Percentiles rank a stretch among this genome's conserved stretches.
Conservation (phyloP, 768 basidiomycete species). For the Piloderma croceum region DNA sequence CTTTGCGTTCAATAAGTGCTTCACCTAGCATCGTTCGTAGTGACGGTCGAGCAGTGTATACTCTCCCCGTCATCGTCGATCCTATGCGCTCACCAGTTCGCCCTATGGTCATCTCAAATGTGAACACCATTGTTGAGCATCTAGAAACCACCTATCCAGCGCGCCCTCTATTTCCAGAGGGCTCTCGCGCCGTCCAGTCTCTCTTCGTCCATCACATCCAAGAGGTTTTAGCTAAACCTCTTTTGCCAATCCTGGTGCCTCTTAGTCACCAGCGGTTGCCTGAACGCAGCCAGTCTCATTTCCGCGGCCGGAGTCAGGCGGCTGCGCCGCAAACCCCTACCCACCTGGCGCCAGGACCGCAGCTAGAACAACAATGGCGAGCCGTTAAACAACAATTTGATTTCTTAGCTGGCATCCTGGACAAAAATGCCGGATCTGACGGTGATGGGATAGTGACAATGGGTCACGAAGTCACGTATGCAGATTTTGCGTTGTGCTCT, state of each 20-base stretch:
- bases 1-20: slow-evolving; percentile 52
- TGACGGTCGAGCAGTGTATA: slow-evolving; percentile 60
- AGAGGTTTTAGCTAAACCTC: slow-evolving; percentile 57
- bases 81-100: slow-evolving; percentile 38
- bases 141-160: slow-evolving; percentile 65
- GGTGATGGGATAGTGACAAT: slow-evolving; percentile 60
- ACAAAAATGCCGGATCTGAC: slow-evolving; percentile 57
- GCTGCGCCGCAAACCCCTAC: slow-evolving; percentile 12
- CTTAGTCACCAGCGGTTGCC: slow-evolving; percentile 59
- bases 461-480: slow-evolving; percentile 64
- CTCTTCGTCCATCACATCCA: slow-evolving; percentile 69
- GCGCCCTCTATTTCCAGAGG: slow-evolving; percentile 65
- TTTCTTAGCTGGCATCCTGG: slow-evolving; percentile 57
- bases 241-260: slow-evolving; percentile 67
- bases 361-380: slow-evolving; percentile 60
- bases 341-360: slow-evolving; percentile 27
- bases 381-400: slow-evolving; percentile 64
- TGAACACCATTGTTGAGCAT: slow-evolving; percentile 64
- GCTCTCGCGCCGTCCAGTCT: slow-evolving; percentile 59
- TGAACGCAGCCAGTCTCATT: slow-evolving; percentile 48
- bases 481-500: slow-evolving; percentile 69
- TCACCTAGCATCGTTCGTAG: slow-evolving; percentile 47
- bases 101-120: slow-evolving; percentile 53
- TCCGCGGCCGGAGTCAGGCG: slow-evolving; percentile 21
- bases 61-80: slow-evolving; percentile 66